These are phyloP conservation scores for Candida saitoana DNA, from an alignment of 805 yeast genomes.

Conservation along the genomic window DNA sequence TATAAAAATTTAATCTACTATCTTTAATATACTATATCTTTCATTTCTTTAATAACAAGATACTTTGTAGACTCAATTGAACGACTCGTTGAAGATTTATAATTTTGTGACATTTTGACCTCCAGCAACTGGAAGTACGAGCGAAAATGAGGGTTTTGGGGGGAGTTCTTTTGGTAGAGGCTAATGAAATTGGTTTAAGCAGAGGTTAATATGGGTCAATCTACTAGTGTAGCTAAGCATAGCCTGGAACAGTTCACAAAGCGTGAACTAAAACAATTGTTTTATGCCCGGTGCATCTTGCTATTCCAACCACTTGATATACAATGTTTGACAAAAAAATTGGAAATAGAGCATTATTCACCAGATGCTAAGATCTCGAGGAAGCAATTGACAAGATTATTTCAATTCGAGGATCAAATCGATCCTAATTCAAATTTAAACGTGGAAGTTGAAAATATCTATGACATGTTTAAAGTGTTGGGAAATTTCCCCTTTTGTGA, in stretches of 20 bases:
- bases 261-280: conserved; percentile 16
- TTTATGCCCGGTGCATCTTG: conserved; percentile 14
- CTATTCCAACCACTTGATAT: conserved; percentile 19
- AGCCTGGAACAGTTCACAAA: conserved; percentile 16
- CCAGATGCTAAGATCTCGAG: conserved; percentile 13
- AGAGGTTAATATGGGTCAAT: conserved; percentile 21
- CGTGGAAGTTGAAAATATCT: conserved; percentile 23
- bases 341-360: conserved; percentile 10
- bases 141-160: not conserved
- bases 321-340: conserved; percentile 13
- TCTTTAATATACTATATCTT: not conserved
- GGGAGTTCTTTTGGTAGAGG: not conserved
- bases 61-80: too few relatives aligned
- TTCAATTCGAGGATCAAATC: conserved; percentile 14
- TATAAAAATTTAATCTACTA: not conserved
- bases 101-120: too few relatives aligned
- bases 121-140: too few relatives aligned
- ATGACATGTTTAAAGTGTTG: conserved; percentile 38
- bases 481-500: conserved; percentile 49
- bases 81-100: too few relatives aligned
- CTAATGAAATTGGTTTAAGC: not conserved
- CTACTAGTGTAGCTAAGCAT: conserved; percentile 7
- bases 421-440: conserved; percentile 5
- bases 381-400: conserved; percentile 19
- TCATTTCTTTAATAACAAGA: not conserved